Evolutionary conservation across 139 green algal genomes (phyloP), one percentile per base, ranked within the genome.

Genomic region (Haematococcus lacustris): DNA sequence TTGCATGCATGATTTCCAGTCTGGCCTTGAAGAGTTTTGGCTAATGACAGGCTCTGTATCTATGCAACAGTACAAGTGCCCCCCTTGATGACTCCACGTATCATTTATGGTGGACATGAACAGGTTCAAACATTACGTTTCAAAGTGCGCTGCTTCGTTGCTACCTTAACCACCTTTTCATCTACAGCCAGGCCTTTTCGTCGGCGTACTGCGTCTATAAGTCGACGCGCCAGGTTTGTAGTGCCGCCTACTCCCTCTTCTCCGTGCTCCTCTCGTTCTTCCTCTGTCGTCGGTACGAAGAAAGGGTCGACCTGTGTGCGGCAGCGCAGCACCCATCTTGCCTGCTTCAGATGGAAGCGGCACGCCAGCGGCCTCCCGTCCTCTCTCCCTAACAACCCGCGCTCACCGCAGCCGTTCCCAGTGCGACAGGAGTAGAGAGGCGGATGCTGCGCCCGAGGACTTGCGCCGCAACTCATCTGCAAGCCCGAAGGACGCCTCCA

Each of bases 221-320:
- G 75, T 4, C 82, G 71, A 13, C 85, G 79, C 23, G 94, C 92
- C n/a, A 98, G 72, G 79, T 97, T 96, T 63, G 83, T 51, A 21
- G 85, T 85, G 21, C 73, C 70, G 2, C 80, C 82, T 1, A 85
- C 73, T 0, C 82, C 88, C 64, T 94, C 91, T 74, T 97, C 94
- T 2, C 95, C 95, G 85, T 92, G 95, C 86, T 99, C 95, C 82
- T 99, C 95, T 1, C 94, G 81, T 84, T 98, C 93, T 67, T 98
- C 95, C 80, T 98, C 91, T 9, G 95, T 98, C 1, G 80, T 90
- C 6, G 93, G 95, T 53, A 94, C 85, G 70, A 97, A 98, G 83
- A 97, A 98, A 4, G 96, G 95, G 75, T 99, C 95, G 28, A 93
- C 87, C 85, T 93, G 85, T n/a, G n/a, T n/a, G n/a, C n/a, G n/a